Evolutionary conservation across 1,284 basidiomycete species (phyloP), one percentile per base, ranked within the genome.

Genomic region (Taiwanofungus camphoratus): DNA sequence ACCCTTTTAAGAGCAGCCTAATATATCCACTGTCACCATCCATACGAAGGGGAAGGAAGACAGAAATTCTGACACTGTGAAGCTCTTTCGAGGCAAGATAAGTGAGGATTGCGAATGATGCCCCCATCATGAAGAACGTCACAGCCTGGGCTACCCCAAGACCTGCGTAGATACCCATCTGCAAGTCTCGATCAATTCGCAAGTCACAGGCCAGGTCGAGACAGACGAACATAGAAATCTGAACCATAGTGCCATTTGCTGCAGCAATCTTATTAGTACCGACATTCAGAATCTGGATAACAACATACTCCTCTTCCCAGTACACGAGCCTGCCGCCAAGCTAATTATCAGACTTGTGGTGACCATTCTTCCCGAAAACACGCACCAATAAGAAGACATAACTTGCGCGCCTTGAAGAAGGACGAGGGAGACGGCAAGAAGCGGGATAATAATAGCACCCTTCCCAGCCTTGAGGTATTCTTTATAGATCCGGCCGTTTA

Each of bases 81-180:
- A 84, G 59, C 4, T 57, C 53, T 39, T 68, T 67, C 19, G 76
- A 79, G 0, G 88, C 83, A 57, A 80, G 82, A 59, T 80, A 91
- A 15, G 79, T 75, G 40, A 83, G 58, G 36, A 76, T 45, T 0
- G 76, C 73, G 52, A 82, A 77, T 32, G 64, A 61, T 16, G 64
- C 57, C 15, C 81, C 81, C 67, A 74, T 74, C 37, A 76, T 46
- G 57, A 82, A 83, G 44, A 68, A 64, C 0, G 69, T 63, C 1
- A 80, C 22, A 0, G 76, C 70, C 57, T 76, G 76, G 0, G 62
- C 63, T 29, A 71, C 52, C 42, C 77, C 76, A 1, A 86, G 67
- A 4, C 57, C 68, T 13, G 78, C 81, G 52, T 85, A 86, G 18
- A 84, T 70, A 18, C 74, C 80, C 77, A 84, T 84, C 79, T 85